Evolutionary conservation across 306 rosid genomes (phyloP), one percentile per base, ranked within the genome.

Genomic region (Pyrus bretschneideri): DNA sequence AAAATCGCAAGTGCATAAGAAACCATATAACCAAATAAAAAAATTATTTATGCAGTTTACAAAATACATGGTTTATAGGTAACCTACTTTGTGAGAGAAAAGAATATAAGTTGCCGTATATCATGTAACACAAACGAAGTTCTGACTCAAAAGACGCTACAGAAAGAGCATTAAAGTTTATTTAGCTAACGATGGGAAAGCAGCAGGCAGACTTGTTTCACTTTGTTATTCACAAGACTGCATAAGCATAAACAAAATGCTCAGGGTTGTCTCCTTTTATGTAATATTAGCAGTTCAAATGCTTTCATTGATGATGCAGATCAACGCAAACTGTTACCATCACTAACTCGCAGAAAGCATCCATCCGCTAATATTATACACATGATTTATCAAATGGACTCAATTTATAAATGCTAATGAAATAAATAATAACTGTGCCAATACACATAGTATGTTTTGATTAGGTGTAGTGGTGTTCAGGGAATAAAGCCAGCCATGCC

Each of bases 1-100:
- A 83, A 80, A 89, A 86, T 80, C 63, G 63, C 74, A 70, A 80
- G 80, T 67, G 76, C 72, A 78, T 86, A 87, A 85, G 93, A 86
- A 78, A 59, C 78, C 67, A 76, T 23, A 81, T 71, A 82, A 64
- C 79, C 72, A 78, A 73, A 78, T 72, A 80, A 86, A 81, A 81
- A 35, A 71, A n/a, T 44, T 45, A 35, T 31, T 40, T 62, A 29
- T 35, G 33, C 60, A 69, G 38, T 42, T 23, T 42, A 76, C 33
- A 71, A 46, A 81, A 67, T 30, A 64, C 70, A 76, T 2, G 69
- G 19, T 13, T 69, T 29, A 57, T 45, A 71, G 44, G 21, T 17
- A 51, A 51, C 3, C 9, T 17, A 18, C 55, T 17, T 42, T 72
- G 13, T 15, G 23, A 72, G 23, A n/a, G 57, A 29, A 64, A 64